phyloP scores from a whole-genome alignment of 306 rosid genomes.

The Cicer cuneatum region DNA sequence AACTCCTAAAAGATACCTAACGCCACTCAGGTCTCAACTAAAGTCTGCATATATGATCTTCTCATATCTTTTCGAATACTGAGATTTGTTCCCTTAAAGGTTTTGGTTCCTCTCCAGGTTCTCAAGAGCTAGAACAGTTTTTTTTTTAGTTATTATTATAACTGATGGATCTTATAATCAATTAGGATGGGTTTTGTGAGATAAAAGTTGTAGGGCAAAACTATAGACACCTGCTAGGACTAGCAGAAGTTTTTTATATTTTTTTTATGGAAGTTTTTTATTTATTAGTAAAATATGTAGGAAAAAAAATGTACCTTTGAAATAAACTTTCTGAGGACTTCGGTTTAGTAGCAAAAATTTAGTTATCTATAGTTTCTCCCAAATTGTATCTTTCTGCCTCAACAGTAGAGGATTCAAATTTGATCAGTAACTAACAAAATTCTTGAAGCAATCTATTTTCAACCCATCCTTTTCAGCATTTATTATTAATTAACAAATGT shows the following conservation, averaged over 20 bases:
- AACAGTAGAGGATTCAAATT: background rate
- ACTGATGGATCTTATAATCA: background rate
- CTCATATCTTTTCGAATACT: background rate
- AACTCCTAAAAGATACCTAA: background rate
- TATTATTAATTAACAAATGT: background rate
- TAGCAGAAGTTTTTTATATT: background rate
- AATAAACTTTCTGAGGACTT: too few species aligned
- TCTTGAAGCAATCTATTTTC: background rate
- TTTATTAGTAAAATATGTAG: background rate
- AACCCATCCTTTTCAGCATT: background rate
- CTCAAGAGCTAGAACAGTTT: background rate
- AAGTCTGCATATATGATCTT: background rate
- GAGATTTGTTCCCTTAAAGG: background rate
- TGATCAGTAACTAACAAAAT: background rate
- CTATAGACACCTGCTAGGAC: background rate
- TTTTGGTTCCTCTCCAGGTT: slow-evolving; percentile 7
- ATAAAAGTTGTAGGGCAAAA: background rate
- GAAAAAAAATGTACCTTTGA: too few species aligned
- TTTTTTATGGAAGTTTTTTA: background rate
- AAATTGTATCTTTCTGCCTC: background rate
- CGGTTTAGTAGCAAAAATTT: background rate
- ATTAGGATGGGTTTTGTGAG: background rate
- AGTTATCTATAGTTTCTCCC: background rate
- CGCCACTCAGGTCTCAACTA: background rate
- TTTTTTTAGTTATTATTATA: background rate